Base-by-base conservation (phyloP, 2,329 filamentous ascomycete species). In the Beauveria australis region DNA sequence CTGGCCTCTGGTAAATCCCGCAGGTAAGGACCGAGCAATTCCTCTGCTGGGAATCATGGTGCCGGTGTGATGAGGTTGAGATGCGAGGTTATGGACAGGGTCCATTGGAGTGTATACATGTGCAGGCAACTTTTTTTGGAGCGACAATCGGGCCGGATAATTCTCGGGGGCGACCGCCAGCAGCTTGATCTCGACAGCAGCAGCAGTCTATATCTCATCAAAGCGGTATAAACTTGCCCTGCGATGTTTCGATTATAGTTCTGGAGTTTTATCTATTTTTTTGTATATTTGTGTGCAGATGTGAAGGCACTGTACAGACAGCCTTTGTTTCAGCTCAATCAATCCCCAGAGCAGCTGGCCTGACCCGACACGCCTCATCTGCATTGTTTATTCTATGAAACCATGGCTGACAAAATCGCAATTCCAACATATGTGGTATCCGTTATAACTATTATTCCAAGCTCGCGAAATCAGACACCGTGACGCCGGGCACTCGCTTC, bases 391-490 rank as follows among this genome's bases (percentile, higher is more conserved):
- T 41, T 55, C 44, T 55, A 59, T 51, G 48, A 54, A 37, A 53
- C 16, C 33, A 37, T 60, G 33, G 24, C 33, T 26, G 3, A 26
- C 8, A 24, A 60, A 41, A 48, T 47, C 10, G 44, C 33, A 55
- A 43, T 16, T 41, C 33, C 33, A 61, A 24, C 12, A n/a, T 59
- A 12, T 44, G 40, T 62, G 49, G 43, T 53, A 52, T 62, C 28
- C 37, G 1, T 30, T 41, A 10, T 10, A 5, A 24, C 24, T 24
- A 43, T 53, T 53, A 62, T 37, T 58, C 89, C 74, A 91, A 69
- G 65, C 85, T 84, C 18, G 88, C 83, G 66, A 88, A 80, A 69
- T 88, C 85, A 62, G 85, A 78, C 68, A 93, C 68, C 66, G 83
- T 37, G 28, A 60, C 30, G 24, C 58, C 51, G 2, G 58, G 58